These are phyloP conservation scores for Solanum clarkiae DNA, from an alignment of 257 asterid species.

Conservation along the genomic window DNA sequence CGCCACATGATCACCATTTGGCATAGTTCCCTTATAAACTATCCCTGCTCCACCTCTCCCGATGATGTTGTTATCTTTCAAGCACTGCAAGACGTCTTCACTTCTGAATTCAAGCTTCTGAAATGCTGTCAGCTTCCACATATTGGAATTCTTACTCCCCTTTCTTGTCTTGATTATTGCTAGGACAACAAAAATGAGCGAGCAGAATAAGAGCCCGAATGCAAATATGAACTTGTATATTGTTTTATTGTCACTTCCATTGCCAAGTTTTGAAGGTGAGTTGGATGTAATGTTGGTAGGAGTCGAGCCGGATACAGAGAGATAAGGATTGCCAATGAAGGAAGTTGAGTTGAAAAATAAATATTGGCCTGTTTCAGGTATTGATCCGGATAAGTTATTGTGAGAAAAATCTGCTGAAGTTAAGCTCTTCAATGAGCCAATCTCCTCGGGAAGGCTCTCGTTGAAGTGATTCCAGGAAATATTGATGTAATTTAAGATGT, in stretches of 20 bases:
- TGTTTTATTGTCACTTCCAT: conserved; percentile 7
- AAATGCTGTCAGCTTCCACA: conserved; percentile 38
- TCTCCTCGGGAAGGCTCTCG: conserved; percentile 25
- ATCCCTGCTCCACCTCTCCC: conserved; percentile 44
- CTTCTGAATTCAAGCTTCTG: conserved; percentile 31
- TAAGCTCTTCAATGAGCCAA: conserved; percentile 31
- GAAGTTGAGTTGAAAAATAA: conserved; percentile 26
- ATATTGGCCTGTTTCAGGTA: conserved; percentile 35
- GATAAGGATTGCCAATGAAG: conserved; percentile 27
- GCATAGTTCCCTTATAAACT: conserved; percentile 28
- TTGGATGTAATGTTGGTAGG: conserved; percentile 17
- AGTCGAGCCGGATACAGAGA: conserved; percentile 16
- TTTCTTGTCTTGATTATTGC: conserved; percentile 30
- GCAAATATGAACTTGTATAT: conserved; percentile 33
- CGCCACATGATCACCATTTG: conserved; percentile 23
- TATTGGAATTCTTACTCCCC: conserved; percentile 7
- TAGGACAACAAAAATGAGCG: conserved; percentile 17
- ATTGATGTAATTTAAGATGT: conserved; percentile 28
- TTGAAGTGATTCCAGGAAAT: conserved; percentile 28
- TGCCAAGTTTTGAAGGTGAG: not conserved
- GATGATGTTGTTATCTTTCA: conserved; percentile 26
- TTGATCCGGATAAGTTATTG: conserved; percentile 32
- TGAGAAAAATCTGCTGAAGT: conserved; percentile 44
- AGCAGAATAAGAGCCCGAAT: conserved; percentile 23
- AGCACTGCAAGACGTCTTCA: conserved; percentile 29